Percentiles rank a stretch among this genome's conserved stretches.
Conservation (phyloP, 192 early-diverging fungal species). For the Gigaspora rosea region DNA sequence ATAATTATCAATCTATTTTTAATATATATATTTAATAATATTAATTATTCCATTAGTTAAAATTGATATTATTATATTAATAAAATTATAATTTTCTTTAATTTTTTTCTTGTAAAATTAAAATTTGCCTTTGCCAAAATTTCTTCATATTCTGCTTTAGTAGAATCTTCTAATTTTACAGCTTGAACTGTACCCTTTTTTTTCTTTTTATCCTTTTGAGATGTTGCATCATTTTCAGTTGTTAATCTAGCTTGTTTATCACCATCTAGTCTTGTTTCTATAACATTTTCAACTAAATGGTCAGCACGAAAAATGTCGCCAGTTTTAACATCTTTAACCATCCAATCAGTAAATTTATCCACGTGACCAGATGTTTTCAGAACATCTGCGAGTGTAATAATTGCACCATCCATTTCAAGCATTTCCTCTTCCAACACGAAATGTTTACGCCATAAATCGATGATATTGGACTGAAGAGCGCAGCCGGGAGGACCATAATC, state of each 20-base stretch:
- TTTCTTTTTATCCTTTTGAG: conserved; percentile 74
- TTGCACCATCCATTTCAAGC: conserved; percentile 98
- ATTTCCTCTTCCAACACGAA: conserved; percentile 99
- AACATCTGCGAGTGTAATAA: conserved; percentile 95
- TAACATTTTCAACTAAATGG: conserved; percentile 93
- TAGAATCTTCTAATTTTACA: conserved; percentile 61
- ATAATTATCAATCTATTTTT: conserved; percentile 91
- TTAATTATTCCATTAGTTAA: too few species aligned
- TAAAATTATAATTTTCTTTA: neutral
- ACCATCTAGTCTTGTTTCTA: conserved; percentile 88
- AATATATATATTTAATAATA: neutral
- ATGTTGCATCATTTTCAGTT: conserved; percentile 35
- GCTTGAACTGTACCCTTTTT: conserved; percentile 59
- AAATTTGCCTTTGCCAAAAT: conserved; percentile 80
- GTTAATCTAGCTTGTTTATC: conserved; percentile 70
- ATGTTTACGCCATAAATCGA: conserved; percentile 90
- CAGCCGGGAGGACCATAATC: conserved; percentile 96
- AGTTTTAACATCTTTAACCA: conserved; percentile 91
- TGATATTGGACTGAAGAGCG: conserved; percentile 89
- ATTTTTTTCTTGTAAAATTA: neutral
- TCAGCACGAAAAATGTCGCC: conserved; percentile 97
- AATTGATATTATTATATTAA: neutral
- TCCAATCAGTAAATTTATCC: conserved; percentile 97
- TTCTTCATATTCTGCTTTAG: conserved; percentile 73
- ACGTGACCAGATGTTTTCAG: conserved; percentile 99